Evolutionary conservation across 2,329 filamentous ascomycete species (phyloP).

Genomic region (Colletotrichum theobromicola): DNA sequence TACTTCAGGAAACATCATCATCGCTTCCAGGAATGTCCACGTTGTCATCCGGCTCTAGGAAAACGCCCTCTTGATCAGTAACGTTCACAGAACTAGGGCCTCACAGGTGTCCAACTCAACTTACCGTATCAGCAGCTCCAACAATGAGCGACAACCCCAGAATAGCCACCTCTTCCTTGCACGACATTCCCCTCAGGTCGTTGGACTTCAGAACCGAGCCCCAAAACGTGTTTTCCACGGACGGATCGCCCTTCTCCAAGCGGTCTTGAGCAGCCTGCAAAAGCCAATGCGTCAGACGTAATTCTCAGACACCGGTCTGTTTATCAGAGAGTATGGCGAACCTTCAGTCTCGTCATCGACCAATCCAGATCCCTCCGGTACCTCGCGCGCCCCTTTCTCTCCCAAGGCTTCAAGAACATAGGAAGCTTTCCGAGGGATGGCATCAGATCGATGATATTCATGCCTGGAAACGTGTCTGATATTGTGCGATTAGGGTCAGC

Average conservation of each 20-base stretch:
- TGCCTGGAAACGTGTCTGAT: background rate
- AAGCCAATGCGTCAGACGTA: background rate
- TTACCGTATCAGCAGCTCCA: background rate
- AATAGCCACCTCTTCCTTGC: background rate
- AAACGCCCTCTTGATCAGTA: background rate
- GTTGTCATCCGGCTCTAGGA: background rate
- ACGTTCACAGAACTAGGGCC: background rate
- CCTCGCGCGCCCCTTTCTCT: background rate
- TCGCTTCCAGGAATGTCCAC: background rate
- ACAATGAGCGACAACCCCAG: background rate
- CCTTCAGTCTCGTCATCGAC: background rate
- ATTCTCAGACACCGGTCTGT: background rate
- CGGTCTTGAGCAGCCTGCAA: background rate
- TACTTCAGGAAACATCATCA: background rate
- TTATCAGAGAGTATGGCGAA: background rate
- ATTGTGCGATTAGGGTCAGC: background rate
- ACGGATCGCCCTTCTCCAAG: background rate
- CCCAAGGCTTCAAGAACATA: background rate
- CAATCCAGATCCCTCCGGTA: background rate
- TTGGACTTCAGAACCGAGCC: background rate
- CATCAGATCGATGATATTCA: background rate
- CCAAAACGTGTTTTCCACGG: background rate
- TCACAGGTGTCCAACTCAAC: accelerated
- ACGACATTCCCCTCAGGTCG: background rate
- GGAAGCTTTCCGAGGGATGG: background rate